Percentiles rank a stretch among this genome's conserved stretches.
phyloP scores from a whole-genome alignment of 2,329 filamentous ascomycete genomes.

The Paracorniculantispora psalliotae region DNA sequence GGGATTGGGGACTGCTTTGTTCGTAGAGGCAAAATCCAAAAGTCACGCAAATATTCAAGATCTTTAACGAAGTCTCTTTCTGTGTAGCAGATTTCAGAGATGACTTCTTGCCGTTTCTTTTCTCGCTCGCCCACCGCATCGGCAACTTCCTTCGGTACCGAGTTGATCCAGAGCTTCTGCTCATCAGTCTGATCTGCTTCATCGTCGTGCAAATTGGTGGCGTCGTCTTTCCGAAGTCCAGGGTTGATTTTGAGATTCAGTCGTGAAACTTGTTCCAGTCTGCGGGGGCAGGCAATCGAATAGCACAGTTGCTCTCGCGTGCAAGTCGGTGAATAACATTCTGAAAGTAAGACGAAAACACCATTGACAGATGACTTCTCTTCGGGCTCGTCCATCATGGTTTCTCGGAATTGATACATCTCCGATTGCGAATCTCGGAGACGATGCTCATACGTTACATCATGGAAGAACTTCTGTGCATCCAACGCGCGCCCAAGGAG shows the following conservation, averaged over 20 bases:
- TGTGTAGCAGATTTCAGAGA: constrained; percentile 97
- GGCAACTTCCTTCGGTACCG: constrained; percentile 89
- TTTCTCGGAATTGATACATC: constrained; percentile 96
- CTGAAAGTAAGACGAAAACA: constrained; percentile 91
- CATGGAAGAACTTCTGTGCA: constrained; percentile 98
- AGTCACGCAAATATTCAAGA: constrained; percentile 92
- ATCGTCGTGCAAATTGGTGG: constrained; percentile 64
- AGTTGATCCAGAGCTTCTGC: constrained; percentile 99
- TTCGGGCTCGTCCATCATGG: constrained; percentile 76
- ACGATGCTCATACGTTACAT: constrained; percentile 96
- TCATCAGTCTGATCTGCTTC: constrained; percentile 81
- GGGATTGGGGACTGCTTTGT: constrained; percentile 83
- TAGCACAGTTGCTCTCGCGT: constrained; percentile 94
- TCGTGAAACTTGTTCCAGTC: constrained; percentile 90
- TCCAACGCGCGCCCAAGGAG: constrained; percentile 87
- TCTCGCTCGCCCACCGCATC: constrained; percentile 85
- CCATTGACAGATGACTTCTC: constrained; percentile 75
- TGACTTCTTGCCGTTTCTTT: constrained; percentile 96
- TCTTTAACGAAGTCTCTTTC: constrained; percentile 99
- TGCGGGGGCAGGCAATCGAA: constrained; percentile 90
- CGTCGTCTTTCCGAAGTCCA: constrained; percentile 65
- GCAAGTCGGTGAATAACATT: constrained; percentile 97
- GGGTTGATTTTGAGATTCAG: constrained; percentile 91
- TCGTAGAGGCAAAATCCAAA: constrained; percentile 92
- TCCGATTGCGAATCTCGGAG: constrained; percentile 90